phyloP scores from a whole-genome alignment of 2,329 filamentous ascomycete genomes.

The Beauveria brongniartii region DNA sequence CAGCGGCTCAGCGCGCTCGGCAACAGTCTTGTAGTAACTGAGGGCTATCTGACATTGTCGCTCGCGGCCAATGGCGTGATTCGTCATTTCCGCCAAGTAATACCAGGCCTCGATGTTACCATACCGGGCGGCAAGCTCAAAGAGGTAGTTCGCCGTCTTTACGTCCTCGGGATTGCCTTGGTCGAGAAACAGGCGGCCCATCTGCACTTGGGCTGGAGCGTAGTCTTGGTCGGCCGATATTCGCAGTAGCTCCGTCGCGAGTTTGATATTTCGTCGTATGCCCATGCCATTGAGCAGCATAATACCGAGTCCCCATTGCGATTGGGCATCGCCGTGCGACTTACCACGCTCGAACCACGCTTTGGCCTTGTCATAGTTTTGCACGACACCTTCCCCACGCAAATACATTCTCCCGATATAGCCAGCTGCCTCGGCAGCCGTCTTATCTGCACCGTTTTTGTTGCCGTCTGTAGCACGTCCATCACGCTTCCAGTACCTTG shows the following conservation, averaged over 20 bases:
- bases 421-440: constrained; percentile 75
- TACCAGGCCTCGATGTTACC: constrained; percentile 85
- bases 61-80: constrained; percentile 72
- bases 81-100: constrained; percentile 80
- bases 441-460: constrained; percentile 63
- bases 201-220: constrained; percentile 69
- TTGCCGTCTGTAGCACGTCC: constrained; percentile 65
- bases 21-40: constrained; percentile 74
- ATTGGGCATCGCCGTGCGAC: constrained; percentile 67
- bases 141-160: constrained; percentile 72
- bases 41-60: constrained; percentile 69
- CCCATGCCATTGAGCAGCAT: constrained; percentile 78
- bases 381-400: constrained; percentile 74
- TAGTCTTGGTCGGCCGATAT: constrained; percentile 76
- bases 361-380: constrained; percentile 67
- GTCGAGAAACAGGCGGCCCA: constrained; percentile 79
- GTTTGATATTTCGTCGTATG: constrained; percentile 57
- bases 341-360: constrained; percentile 80
- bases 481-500: constrained; percentile 73
- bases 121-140: constrained; percentile 76
- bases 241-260: constrained; percentile 69
- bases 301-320: constrained; percentile 74
- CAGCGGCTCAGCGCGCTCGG: constrained; percentile 62
- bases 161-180: constrained; percentile 66
- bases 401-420: constrained; percentile 86